Evolutionary conservation across 371 early-diverging fungal species (phyloP), one percentile per base, ranked within the genome.

Genomic region (Actinomucor elegans): DNA sequence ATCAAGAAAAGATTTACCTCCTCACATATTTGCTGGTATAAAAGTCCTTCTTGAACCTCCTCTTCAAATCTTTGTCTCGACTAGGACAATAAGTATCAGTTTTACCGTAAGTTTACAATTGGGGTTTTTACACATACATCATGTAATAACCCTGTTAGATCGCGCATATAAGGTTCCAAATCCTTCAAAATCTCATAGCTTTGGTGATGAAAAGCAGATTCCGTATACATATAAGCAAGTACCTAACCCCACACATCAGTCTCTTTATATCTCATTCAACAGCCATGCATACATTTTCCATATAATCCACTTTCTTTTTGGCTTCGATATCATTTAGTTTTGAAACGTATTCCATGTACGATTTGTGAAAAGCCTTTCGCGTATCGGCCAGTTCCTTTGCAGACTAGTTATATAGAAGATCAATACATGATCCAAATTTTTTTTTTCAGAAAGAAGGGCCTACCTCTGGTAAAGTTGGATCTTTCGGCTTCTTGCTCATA

Each of bases 181-280:
- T 91, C 92, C 45, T 84, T 84, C 31, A 91, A 50, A 41, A 81
- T 74, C 37, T 88, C 86, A 56, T 86, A 89, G 11, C 82, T 75
- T 66, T 91, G 90, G 57, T 90, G 91, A 64, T 84, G 86, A 59
- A 86, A 88, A 18, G 87, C 83, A 41, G 81, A 86, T 35, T 90
- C 83, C 4, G 86, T 81, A 54, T 87, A 89, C 76, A 89, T 84
- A 32, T 81, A 79, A 11, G 86, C 85, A 38, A 90, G 74, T 7
- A 86, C 70, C 82, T 83, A 20, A n/a, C n/a, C n/a, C n/a, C n/a
- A n/a, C n/a, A n/a, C n/a, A n/a, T n/a, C n/a, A n/a, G n/a, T n/a
- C n/a, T n/a, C n/a, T n/a, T n/a, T n/a, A n/a, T n/a, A n/a, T n/a
- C n/a, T 10, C 37, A 28, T 32, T 36, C 12, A 48, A 4, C 1